These are phyloP conservation scores for Phytophthora citricola DNA, from an alignment of 352 stramenopile species.

Conservation along the genomic window DNA sequence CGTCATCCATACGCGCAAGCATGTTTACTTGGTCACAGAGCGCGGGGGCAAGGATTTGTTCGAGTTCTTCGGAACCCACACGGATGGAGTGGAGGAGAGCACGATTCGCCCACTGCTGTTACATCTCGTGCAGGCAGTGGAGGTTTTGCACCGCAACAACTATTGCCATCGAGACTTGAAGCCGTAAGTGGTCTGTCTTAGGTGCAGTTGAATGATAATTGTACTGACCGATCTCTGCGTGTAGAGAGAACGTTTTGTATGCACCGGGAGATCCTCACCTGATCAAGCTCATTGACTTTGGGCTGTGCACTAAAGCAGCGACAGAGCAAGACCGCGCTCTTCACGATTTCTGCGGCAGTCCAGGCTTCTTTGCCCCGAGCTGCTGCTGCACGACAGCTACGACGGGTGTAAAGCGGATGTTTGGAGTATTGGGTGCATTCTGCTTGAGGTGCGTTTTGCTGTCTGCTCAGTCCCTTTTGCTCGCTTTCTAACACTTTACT, in stretches of 20 bases:
- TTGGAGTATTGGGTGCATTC: conserved; percentile 88
- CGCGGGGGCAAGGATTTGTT: conserved; percentile 86
- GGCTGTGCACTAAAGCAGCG: conserved; percentile 63
- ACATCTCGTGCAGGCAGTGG: conserved; percentile 56
- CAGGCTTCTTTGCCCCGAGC: conserved; percentile 88
- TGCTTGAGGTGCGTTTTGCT: conserved; percentile 63
- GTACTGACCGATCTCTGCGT: conserved; percentile 1
- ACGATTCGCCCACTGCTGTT: conserved; percentile 52
- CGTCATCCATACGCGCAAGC: conserved; percentile 78
- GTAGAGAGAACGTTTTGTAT: conserved; percentile 81
- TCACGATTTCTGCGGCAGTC: conserved; percentile 80
- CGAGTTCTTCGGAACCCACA: conserved; percentile 69
- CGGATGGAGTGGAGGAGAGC: conserved; percentile 54
- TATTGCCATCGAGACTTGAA: conserved; percentile 86
- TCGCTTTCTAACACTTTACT: background rate
- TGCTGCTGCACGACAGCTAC: conserved; percentile 70
- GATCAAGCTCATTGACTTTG: conserved; percentile 87
- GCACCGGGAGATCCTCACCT: conserved; percentile 36
- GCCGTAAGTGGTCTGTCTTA: conserved; percentile 42
- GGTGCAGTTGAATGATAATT: background rate
- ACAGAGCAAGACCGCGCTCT: conserved; percentile 46
- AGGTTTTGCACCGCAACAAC: conserved; percentile 65
- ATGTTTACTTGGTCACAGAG: conserved; percentile 88
- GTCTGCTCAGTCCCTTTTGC: background rate
- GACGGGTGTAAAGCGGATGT: conserved; percentile 82